Evolutionary conservation across 495 filamentous ascomycete genomes (phyloP), one percentile per base, ranked within the genome.

Genomic region (Talaromyces liani): DNA sequence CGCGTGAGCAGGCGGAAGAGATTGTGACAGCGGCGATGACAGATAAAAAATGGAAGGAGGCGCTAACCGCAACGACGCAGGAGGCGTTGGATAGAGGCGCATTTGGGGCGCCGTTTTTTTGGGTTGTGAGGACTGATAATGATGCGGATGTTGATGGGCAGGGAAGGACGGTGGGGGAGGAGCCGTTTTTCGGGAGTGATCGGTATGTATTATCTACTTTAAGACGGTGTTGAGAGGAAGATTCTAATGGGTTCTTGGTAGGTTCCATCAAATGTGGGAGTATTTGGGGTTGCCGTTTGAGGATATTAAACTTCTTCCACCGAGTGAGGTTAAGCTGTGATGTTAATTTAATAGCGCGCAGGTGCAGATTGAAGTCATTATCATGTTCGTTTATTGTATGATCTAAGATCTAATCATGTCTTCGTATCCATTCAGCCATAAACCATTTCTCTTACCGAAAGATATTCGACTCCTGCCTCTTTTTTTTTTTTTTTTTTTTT

Each of bases 101-200:
- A 1, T 92, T 88, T 72, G 90, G 90, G 0, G 84, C 85, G 60
- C 90, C 90, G 1, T 93, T 89, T 88, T 77, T 90, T 63, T 88
- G 84, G 81, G 89, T 86, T n/a, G 59, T 61, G 33, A 61, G 8
- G 25, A 29, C 24, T 36, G 33, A 36, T 29, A 6, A 3, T 31
- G 29, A 31, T 27, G 4, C 4, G 0, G 31, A 33, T 36, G 33
- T 3, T 41, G 59, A 45, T 6, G 75, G 71, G n/a, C 84, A 90
- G 67, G 67, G 60, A 14, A 72, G 78, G 9, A 86, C 87, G 4
- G 69, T 76, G 59, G 77, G 76, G 60, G 86, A 89, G 75, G 34
- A 45, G 34, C 86, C 87, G 3, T 91, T 91, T 71, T 92, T 92
- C 72, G 89, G 89, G 2, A 91, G 88, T 73, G 89, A 91, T 74